Base-by-base conservation (phyloP, 169 alveolate genomes). In the Eimeria zaria region DNA sequence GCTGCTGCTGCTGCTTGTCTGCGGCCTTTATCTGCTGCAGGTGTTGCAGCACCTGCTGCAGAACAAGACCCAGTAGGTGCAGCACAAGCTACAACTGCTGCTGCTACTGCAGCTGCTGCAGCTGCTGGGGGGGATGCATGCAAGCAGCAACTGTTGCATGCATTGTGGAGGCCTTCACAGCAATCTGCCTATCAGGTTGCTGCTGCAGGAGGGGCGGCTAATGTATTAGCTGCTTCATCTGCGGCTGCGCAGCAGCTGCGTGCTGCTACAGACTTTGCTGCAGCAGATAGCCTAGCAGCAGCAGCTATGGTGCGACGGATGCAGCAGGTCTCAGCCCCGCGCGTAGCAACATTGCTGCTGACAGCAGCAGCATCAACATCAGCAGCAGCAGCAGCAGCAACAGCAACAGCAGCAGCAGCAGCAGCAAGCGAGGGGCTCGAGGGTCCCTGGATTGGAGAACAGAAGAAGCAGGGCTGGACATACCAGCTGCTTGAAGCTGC, bases 271-370 rank as follows among this genome's bases (percentile, higher is more conserved):
- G 33, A 48, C 89, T 46, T 48, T 39, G 89, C 20, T 30, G 89
- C 89, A 44, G 69, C 89, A 80, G 44, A 5, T 6, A 8, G 74
- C 0, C 62, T 83, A 30, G 30, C 74, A 4, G 51, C 30, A 67
- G 91, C 74, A 30, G 91, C 91, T 14, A 12, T 83, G 30, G 44
- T 39, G 74, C 91, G 74, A 4, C 48, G 76, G 55, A 2, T 53
- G 16, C 91, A 53, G 74, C 55, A 83, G 91, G 2, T 46, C 6
- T 76, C 30, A 48, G 91, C 91, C 24, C 91, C 91, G 27, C 36
- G 58, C 8, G 58, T 83, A 30, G 74, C 91, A 58, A 36, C 41
- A 4, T 55, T 83, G 36, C 55, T 83, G 41, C 91, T 83, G 20
- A 11, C 16, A 30, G 76, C 53, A 36, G 91, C 91, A 24, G 48